Base-by-base conservation (phyloP, 371 early-diverging fungal genomes). In the Amoeboaphelidium protococcarum region DNA sequence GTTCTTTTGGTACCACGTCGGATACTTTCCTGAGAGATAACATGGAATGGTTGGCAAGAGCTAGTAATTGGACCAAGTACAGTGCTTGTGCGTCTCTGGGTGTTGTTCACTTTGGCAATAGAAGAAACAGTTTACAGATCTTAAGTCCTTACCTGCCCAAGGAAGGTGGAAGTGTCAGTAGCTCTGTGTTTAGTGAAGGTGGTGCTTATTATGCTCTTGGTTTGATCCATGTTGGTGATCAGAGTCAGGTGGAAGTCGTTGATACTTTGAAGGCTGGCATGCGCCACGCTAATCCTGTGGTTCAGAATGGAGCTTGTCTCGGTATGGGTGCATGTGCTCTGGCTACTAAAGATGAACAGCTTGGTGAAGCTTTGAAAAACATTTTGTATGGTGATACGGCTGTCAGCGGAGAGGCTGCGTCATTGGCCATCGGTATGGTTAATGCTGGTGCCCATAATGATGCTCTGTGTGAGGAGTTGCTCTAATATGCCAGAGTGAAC, bases 1-100 rank as follows among this genome's bases (percentile, higher is more conserved):
- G 94, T 90, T 83, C 88, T 57, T 80, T 88, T 20, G 96, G 97
- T 48, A 98, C 99, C 3, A 94, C 97, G 2, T 84, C 85, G 54
- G 99, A 99, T 58, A 83, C 87, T 48, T 94, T 98, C 54, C 71
- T 96, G 57, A 74, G 99, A 47, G 82, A 86, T 51, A 98, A 94
- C 60, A 64, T 94, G 45, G 97, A 96, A 55, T 91, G 97, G 90
- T 73, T 98, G 44, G 74, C 83, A 19, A 74, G 92, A 50, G 88
- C 95, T 23, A 88, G 80, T 47, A 92, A 92, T 68, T 99, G 99
- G 99, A 78, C 88, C 40, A 96, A 92, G 65, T 99, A 98, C 64
- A 81, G 85, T 48, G 97, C 96, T 2, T 87, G 95, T 3, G 94
- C 98, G 2, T 83, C 84, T n/a, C 66, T 98, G 48, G 99, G 99